A percentile compares a stretch with the other conserved stretches of the same genome.
Conservation (phyloP, 495 filamentous ascomycete species). For the Penicillium paradoxum region DNA sequence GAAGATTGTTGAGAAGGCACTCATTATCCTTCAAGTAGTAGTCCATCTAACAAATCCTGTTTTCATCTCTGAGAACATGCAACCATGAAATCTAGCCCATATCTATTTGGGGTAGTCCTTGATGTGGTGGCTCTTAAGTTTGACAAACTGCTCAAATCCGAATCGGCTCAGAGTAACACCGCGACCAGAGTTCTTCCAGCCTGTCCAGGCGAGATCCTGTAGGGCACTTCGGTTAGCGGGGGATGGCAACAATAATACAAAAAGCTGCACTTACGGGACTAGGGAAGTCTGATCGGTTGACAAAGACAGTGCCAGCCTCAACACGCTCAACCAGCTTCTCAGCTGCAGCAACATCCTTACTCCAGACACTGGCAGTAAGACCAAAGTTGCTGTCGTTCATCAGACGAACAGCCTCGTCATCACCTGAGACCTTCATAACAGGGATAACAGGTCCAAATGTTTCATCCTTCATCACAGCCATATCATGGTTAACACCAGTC, state of each 20-base stretch:
- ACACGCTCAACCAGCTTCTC: conserved; percentile 69
- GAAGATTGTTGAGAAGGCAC: no score
- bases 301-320: conserved; percentile 92
- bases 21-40: no score
- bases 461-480: conserved; percentile 87
- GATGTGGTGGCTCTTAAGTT: conserved; percentile 87
- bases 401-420: conserved; percentile 70
- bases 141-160: conserved; percentile 90
- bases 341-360: conserved; percentile 72
- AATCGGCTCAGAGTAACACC: conserved; percentile 81
- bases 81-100: no score
- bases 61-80: no score
- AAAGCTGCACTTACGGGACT: conserved; percentile 62
- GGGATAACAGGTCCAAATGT: conserved; percentile 91
- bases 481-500: conserved; percentile 68
- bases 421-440: conserved; percentile 77
- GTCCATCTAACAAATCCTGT: background rate
- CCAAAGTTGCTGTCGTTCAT: conserved; percentile 95
- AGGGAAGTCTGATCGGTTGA: conserved; percentile 87
- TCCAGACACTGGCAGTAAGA: conserved; percentile 90
- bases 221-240: conserved; percentile 16
- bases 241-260: background rate
- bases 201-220: conserved; percentile 94
- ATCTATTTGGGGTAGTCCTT: conserved; percentile 52
- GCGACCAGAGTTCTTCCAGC: conserved; percentile 92